Evolutionary conservation across 805 yeast species (phyloP), one percentile per base, ranked within the genome.

Genomic region (Brettanomyces bruxellensis): DNA sequence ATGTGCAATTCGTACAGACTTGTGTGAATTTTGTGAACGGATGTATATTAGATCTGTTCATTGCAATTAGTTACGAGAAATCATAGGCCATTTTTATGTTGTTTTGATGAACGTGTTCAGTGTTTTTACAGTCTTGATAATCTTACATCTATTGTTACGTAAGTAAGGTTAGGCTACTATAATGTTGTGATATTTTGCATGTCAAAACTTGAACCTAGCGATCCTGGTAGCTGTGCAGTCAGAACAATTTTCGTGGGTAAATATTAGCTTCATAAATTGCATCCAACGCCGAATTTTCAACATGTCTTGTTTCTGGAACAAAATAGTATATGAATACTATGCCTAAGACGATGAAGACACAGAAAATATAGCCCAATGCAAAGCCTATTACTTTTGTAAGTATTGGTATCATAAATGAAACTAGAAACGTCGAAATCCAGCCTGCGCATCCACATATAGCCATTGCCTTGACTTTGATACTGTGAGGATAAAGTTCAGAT

Each of bases 341-440:
- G n/a, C 64, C 54, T 8, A 44, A 5, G 0, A 55, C n/a, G 22
- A 59, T 50, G 44, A 55, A 52, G 1, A 23, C 44, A 25, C 57
- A 51, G 66, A 76, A 77, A 8, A 81, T 77, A 57, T 75, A 81
- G 1, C 95, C 95, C 54, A 76, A 75, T 54, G 72, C 71, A 66
- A 80, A 85, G 36, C 81, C 83, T 56, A 86, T 78, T 35, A 68
- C 66, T 3, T 67, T 60, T 8, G 81, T 79, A 47, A 86, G 73
- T 53, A 76, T 72, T 13, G 95, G 93, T 14, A 88, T 82, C 56
- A 79, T 69, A 59, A 86, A 72, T 2, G 90, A 68, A 48, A 85
- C 75, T 52, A 77, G 58, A 60, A 84, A 75, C 66, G 81, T 75
- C 61, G 78, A 72, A 45, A 79, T 45, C 88, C 88, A 82, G 58